phyloP scores from a whole-genome alignment of 2,329 filamentous ascomycete species.

The Huntiella bhutanensis region DNA sequence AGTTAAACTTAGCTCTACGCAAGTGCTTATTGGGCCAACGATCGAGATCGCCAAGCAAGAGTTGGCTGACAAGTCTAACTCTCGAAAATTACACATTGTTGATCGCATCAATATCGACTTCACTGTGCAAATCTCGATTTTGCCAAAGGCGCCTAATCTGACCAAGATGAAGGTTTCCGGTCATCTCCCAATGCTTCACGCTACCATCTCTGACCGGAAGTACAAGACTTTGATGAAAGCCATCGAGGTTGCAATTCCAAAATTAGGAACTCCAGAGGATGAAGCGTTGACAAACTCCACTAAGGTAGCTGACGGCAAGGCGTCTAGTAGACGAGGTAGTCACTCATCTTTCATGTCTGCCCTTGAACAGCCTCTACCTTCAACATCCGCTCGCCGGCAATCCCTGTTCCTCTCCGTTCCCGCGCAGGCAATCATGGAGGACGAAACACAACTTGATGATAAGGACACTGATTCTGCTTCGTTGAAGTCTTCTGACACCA shows the following conservation, averaged over 20 bases:
- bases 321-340: constrained; percentile 6
- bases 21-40: constrained; percentile 85
- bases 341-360: constrained; percentile 12
- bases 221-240: constrained; percentile 95
- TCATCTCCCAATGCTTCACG: constrained; percentile 79
- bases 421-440: constrained; percentile 52
- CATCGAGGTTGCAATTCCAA: constrained; percentile 86
- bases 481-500: constrained; percentile 26
- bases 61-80: constrained; percentile 46
- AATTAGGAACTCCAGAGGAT: constrained; percentile 28
- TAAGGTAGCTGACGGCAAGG: background rate
- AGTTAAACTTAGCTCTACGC: constrained; percentile 81
- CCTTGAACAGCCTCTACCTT: constrained; percentile 7
- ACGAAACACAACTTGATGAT: constrained; percentile 55
- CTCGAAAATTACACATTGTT: constrained; percentile 67
- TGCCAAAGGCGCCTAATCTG: constrained; percentile 87
- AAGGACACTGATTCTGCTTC: constrained; percentile 49
- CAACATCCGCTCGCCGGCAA: constrained; percentile 1
- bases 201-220: constrained; percentile 79
- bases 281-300: background rate
- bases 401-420: constrained; percentile 54
- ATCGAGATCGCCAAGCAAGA: constrained; percentile 79
- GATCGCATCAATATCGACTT: constrained; percentile 97
- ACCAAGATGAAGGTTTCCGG: constrained; percentile 84
- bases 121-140: constrained; percentile 82